A percentile compares a stretch with the other conserved stretches of the same genome.
Evolutionary conservation across 345 rosid species (phyloP).

Genomic region (Conringia planisiliqua): DNA sequence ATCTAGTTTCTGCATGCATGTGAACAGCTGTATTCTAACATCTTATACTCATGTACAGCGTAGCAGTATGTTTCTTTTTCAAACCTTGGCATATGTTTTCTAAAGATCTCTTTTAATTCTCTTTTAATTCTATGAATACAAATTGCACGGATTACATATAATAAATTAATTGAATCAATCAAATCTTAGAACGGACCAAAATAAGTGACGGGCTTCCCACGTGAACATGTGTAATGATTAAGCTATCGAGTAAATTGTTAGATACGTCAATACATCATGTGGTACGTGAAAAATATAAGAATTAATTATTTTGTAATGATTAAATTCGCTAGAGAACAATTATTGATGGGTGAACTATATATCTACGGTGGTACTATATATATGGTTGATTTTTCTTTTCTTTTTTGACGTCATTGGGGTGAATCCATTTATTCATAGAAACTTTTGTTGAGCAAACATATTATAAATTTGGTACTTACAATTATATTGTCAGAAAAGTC

Average conservation of each 20-base stretch:
- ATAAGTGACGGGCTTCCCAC: constrained; percentile 21
- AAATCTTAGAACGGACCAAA: constrained; percentile 6
- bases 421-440: not conserved
- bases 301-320: constrained; percentile 27
- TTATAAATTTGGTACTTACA: not conserved
- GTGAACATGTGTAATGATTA: constrained; percentile 30
- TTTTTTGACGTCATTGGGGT: not conserved
- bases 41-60: not conserved
- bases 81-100: not conserved
- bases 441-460: not conserved
- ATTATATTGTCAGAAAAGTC: not conserved
- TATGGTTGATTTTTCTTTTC: not conserved
- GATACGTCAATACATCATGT: constrained; percentile 24
- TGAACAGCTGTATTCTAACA: constrained; percentile 4
- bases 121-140: not conserved
- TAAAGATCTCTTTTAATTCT: not conserved
- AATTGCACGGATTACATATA: constrained; percentile 1
- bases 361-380: not conserved
- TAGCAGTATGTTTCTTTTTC: not conserved
- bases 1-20: constrained; percentile 2
- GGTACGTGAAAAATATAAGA: constrained; percentile 20
- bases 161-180: not conserved
- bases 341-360: constrained; percentile 1
- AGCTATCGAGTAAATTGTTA: constrained; percentile 20
- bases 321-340: not conserved